Conservation (phyloP, 768 basidiomycete species). For the Exidia glandulosa region DNA sequence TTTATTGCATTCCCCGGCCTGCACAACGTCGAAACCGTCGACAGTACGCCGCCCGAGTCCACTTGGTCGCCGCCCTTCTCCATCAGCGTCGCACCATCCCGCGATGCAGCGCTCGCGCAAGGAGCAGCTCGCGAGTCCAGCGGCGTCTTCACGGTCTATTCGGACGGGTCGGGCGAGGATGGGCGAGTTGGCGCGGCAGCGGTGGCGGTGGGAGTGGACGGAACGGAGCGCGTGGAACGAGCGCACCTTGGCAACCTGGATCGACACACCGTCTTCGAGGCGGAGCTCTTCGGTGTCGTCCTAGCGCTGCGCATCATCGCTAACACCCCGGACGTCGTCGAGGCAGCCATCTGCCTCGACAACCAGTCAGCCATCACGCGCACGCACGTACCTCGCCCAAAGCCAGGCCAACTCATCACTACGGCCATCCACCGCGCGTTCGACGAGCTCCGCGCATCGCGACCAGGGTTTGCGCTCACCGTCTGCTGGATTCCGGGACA, state of each 20-base stretch:
- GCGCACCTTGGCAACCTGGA: conserved; percentile 2
- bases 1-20: background rate
- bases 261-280: conserved; percentile 13
- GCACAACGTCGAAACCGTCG: background rate
- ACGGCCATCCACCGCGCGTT: conserved; percentile 4
- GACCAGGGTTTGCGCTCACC: too few species aligned
- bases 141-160: too few species aligned
- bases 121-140: too few species aligned
- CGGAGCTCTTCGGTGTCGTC: conserved; percentile 4
- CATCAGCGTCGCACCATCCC: too few species aligned
- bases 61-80: too few species aligned
- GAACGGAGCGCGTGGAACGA: background rate
- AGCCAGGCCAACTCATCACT: conserved; percentile 7
- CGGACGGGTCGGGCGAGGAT: conserved; percentile 12
- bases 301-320: conserved; percentile 10
- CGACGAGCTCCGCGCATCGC: background rate
- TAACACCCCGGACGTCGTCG: too few species aligned
- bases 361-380: conserved; percentile 7
- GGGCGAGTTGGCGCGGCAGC: conserved; percentile 10
- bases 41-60: background rate
- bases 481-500: conserved; percentile 14
- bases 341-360: conserved; percentile 12
- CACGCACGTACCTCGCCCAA: background rate
- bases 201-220: background rate
- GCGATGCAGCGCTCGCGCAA: too few species aligned